Conservation (phyloP, 768 basidiomycete genomes). For the Termitomyces titanicus region DNA sequence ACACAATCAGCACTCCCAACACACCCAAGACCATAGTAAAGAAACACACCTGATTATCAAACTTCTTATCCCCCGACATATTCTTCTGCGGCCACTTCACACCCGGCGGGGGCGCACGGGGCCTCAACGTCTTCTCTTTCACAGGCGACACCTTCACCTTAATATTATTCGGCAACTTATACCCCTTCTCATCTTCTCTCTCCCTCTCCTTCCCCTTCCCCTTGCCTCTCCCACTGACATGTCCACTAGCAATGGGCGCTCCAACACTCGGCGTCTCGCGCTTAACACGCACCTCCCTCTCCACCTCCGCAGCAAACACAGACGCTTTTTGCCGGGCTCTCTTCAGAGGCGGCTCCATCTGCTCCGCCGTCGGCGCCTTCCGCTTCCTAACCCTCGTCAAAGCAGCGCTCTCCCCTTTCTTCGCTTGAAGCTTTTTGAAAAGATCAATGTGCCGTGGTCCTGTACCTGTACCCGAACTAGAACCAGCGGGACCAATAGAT, state of each 20-base stretch:
- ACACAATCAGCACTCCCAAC: slow-evolving; percentile 15
- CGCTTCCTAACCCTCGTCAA: slow-evolving; percentile 30
- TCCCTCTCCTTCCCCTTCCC: slow-evolving; percentile 11
- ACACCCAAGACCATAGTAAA: neutral
- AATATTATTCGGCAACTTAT: neutral
- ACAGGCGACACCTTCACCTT: slow-evolving; percentile 7
- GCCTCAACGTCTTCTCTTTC: slow-evolving; percentile 5
- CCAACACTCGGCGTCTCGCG: neutral
- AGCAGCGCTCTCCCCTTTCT: slow-evolving; percentile 21
- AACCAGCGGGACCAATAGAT: neutral
- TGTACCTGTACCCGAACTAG: neutral
- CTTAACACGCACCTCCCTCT: neutral
- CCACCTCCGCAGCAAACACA: neutral
- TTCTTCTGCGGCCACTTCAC: slow-evolving; percentile 25
- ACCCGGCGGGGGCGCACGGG: slow-evolving; percentile 3
- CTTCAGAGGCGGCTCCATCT: slow-evolving; percentile 29
- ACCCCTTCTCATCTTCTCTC: neutral
- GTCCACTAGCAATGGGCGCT: neutral
- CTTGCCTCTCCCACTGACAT: neutral
- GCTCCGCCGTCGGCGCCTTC: slow-evolving; percentile 18
- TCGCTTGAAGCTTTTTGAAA: slow-evolving; percentile 12
- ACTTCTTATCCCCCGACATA: slow-evolving; percentile 19
- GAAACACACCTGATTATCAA: slow-evolving; percentile 26
- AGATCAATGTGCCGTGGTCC: slow-evolving; percentile 1
- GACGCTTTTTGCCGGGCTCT: slow-evolving; percentile 15